These are phyloP conservation scores for Tylopilus subfusipes DNA, from an alignment of 768 basidiomycete genomes.

Conservation along the genomic window DNA sequence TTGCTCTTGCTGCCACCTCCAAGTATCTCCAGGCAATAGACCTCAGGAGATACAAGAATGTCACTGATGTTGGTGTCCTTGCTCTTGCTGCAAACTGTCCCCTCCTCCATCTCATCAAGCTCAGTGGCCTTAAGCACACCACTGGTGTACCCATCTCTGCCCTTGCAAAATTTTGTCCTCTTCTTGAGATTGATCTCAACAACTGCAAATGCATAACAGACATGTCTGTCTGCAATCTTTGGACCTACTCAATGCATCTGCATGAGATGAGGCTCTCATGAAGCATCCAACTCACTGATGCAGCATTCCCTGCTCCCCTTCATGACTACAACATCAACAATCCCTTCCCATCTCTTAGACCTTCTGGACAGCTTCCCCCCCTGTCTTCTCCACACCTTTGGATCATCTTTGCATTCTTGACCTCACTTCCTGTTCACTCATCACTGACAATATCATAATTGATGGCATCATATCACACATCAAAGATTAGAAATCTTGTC, in stretches of 20 bases:
- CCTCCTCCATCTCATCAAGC: constrained; percentile 83
- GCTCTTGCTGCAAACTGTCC: constrained; percentile 74
- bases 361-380: constrained; percentile 52
- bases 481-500: constrained; percentile 82
- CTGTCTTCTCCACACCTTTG: constrained; percentile 61
- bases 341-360: constrained; percentile 40
- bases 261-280: constrained; percentile 87
- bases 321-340: constrained; percentile 37
- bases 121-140: constrained; percentile 69
- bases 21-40: constrained; percentile 88
- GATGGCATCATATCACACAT: constrained; percentile 79
- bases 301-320: constrained; percentile 77
- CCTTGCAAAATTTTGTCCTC: constrained; percentile 73
- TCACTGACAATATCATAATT: constrained; percentile 83
- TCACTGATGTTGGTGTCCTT: constrained; percentile 75
- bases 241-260: constrained; percentile 76
- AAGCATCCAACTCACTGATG: constrained; percentile 74
- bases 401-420: constrained; percentile 93
- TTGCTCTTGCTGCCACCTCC: constrained; percentile 65
- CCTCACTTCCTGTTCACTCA: constrained; percentile 74
- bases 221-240: constrained; percentile 74
- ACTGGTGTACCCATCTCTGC: constrained; percentile 76
- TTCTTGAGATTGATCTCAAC: constrained; percentile 94
- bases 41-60: constrained; percentile 72
- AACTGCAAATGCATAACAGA: constrained; percentile 78